Percentiles rank a stretch among this genome's conserved stretches.
phyloP scores from a whole-genome alignment of 2,329 filamentous ascomycete species.

The Mycosphaerelloides madeirae region DNA sequence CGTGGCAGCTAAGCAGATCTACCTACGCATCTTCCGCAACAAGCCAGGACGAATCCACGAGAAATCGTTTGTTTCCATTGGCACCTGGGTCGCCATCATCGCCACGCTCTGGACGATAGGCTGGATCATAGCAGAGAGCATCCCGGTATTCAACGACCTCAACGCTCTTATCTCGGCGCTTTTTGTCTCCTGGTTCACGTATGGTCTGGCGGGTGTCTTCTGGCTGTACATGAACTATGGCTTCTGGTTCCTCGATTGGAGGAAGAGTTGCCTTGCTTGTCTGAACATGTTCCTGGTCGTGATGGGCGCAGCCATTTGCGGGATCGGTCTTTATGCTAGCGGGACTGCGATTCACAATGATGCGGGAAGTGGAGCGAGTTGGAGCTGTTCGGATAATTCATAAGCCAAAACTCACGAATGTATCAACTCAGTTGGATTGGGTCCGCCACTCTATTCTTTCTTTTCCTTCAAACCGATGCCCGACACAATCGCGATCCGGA shows the following conservation, averaged over 20 bases:
- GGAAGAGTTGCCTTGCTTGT: slow-evolving; percentile 39
- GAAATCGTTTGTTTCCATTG: slow-evolving; percentile 37
- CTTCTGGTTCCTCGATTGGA: slow-evolving; percentile 36
- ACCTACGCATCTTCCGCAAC: slow-evolving; percentile 56
- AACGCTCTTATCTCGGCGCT: slow-evolving; percentile 57
- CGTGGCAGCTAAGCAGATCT: slow-evolving; percentile 62
- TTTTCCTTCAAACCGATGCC: slow-evolving; percentile 18
- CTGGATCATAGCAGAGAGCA: slow-evolving; percentile 64
- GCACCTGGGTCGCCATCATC: slow-evolving; percentile 57
- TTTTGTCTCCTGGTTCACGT: slow-evolving; percentile 60
- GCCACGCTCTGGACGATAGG: slow-evolving; percentile 55
- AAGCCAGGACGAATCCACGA: slow-evolving; percentile 46
- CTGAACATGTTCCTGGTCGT: slow-evolving; percentile 39
- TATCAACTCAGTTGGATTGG: too few relatives aligned
- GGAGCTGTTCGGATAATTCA: slow-evolving; percentile 9
- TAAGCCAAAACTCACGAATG: background rate
- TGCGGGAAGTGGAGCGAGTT: slow-evolving; percentile 3
- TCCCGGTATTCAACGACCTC: slow-evolving; percentile 66
- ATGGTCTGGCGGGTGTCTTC: slow-evolving; percentile 15
- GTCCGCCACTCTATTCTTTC: background rate
- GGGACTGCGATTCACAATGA: slow-evolving; percentile 16
- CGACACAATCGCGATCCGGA: slow-evolving; percentile 23
- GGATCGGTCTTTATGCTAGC: slow-evolving; percentile 22
- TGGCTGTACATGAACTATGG: slow-evolving; percentile 43
- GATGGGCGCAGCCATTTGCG: slow-evolving; percentile 23